Evolutionary conservation across 208 protist genomes (phyloP).

Genomic region (Leishmania martiniquensis): DNA sequence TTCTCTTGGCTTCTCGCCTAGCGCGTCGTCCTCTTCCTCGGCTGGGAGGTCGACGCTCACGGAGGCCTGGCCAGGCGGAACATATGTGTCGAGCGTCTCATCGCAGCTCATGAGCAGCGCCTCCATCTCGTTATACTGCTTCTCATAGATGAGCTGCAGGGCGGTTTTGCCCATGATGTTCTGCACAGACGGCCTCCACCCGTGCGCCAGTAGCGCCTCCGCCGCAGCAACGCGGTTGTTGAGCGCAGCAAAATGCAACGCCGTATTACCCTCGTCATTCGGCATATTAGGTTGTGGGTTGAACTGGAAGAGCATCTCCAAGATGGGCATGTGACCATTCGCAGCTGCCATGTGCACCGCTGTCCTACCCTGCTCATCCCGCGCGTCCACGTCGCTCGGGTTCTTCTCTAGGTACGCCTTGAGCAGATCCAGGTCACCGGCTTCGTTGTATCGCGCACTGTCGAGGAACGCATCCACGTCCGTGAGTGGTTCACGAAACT

Average conservation of each 20-base stretch:
- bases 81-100: slow-evolving; percentile 63
- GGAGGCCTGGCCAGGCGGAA: slow-evolving; percentile 23
- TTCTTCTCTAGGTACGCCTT: slow-evolving; percentile 47
- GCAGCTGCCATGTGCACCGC: slow-evolving; percentile 88
- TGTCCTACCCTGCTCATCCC: slow-evolving; percentile 78
- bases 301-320: slow-evolving; percentile 77
- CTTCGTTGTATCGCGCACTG: slow-evolving; percentile 87
- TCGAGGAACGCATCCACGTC: slow-evolving; percentile 81
- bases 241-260: slow-evolving; percentile 89
- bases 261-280: slow-evolving; percentile 88
- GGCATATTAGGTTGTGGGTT: slow-evolving; percentile 58
- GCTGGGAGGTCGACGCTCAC: slow-evolving; percentile 26
- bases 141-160: slow-evolving; percentile 82
- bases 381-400: slow-evolving; percentile 58
- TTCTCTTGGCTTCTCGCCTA: neutral
- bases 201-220: slow-evolving; percentile 52
- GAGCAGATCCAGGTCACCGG: slow-evolving; percentile 57
- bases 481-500: slow-evolving; percentile 56
- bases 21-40: slow-evolving; percentile 3
- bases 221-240: slow-evolving; percentile 80
- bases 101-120: slow-evolving; percentile 75
- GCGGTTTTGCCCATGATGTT: slow-evolving; percentile 73
- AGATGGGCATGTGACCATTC: slow-evolving; percentile 76
- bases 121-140: slow-evolving; percentile 87
- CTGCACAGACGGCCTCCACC: slow-evolving; percentile 56